These are phyloP conservation scores for Wickerhamiella domercqiae DNA, from an alignment of 805 yeast species.

Conservation along the genomic window DNA sequence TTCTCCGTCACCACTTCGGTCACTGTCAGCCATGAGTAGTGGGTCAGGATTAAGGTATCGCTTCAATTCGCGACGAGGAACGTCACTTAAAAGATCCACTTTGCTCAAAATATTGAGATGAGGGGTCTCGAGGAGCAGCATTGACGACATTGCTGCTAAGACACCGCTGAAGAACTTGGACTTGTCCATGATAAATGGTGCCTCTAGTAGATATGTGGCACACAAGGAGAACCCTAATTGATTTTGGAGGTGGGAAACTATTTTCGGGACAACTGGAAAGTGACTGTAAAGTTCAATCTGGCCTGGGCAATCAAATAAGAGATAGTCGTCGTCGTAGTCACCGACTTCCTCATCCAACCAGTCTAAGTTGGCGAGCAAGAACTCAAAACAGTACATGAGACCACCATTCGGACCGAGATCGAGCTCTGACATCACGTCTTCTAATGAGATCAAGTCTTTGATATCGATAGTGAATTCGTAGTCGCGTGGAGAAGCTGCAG, in stretches of 20 bases:
- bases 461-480: constrained; percentile 88
- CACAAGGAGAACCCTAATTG: constrained; percentile 75
- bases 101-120: constrained; percentile 84
- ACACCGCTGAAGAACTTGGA: constrained; percentile 94
- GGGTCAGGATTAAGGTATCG: constrained; percentile 89
- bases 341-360: constrained; percentile 98
- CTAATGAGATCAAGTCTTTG: constrained; percentile 72
- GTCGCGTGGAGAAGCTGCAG: constrained; percentile 90
- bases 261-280: constrained; percentile 79
- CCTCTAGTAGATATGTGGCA: constrained; percentile 83
- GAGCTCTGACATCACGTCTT: constrained; percentile 92
- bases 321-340: constrained; percentile 83
- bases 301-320: constrained; percentile 94
- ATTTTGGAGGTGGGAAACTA: constrained; percentile 69
- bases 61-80: constrained; percentile 60
- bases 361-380: constrained; percentile 73
- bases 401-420: constrained; percentile 94
- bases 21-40: constrained; percentile 34
- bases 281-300: constrained; percentile 92
- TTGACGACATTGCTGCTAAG: constrained; percentile 92
- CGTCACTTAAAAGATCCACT: constrained; percentile 69
- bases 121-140: constrained; percentile 89
- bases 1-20: constrained; percentile 24
- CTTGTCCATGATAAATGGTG: constrained; percentile 81
- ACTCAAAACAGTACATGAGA: constrained; percentile 78